Evolutionary conservation across 2,329 filamentous ascomycete species (phyloP).

Genomic region (Meredithiella fracta): DNA sequence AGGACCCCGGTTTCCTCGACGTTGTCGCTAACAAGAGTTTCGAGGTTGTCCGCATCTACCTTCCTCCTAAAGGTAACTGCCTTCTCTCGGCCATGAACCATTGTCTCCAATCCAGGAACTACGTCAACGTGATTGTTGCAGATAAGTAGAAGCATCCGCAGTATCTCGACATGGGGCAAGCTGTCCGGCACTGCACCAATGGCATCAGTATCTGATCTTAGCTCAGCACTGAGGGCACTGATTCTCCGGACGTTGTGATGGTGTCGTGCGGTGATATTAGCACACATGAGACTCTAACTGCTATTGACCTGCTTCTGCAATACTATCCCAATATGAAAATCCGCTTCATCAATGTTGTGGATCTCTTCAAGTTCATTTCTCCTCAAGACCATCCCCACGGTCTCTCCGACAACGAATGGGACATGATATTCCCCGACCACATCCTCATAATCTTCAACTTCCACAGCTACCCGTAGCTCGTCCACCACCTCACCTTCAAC

Average conservation of each 20-base stretch:
- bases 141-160: conserved; percentile 70
- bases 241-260: conserved; percentile 60
- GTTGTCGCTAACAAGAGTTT: conserved; percentile 67
- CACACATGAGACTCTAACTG: conserved; percentile 58
- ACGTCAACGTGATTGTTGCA: conserved; percentile 66
- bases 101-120: conserved; percentile 56
- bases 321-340: conserved; percentile 57
- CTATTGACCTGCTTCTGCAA: conserved; percentile 55
- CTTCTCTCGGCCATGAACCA: conserved; percentile 62
- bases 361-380: conserved; percentile 65
- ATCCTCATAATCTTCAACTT: conserved; percentile 69
- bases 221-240: conserved; percentile 52
- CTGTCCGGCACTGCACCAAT: conserved; percentile 61
- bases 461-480: conserved; percentile 68
- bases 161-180: conserved; percentile 56
- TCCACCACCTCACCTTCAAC: conserved; percentile 62
- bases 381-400: conserved; percentile 57
- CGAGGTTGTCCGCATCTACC: conserved; percentile 64
- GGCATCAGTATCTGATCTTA: conserved; percentile 64
- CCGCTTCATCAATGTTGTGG: conserved; percentile 65
- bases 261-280: conserved; percentile 59
- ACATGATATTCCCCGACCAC: conserved; percentile 52
- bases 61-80: conserved; percentile 66
- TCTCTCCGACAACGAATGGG: conserved; percentile 48
- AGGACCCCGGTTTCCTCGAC: conserved; percentile 66